Percentiles rank a stretch among this genome's conserved stretches.
Conservation (phyloP, 2,329 filamentous ascomycete genomes). For the Botrytis porri region DNA sequence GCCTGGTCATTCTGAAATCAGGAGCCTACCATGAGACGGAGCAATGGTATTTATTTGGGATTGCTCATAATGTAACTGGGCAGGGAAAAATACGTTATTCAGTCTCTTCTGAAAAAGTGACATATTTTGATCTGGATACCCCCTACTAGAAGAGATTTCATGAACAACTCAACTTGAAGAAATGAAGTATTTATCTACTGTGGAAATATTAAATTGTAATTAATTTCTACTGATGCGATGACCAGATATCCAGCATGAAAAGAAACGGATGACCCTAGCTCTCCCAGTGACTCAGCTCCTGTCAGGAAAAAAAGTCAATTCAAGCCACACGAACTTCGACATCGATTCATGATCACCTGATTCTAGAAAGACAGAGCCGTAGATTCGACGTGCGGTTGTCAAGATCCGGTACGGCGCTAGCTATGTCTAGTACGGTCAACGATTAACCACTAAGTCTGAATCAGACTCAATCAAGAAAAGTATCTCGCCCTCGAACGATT, state of each 20-base stretch:
- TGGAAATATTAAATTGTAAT: neutral
- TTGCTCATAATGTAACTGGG: neutral
- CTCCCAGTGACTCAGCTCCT: neutral
- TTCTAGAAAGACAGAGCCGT: neutral
- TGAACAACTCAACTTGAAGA: neutral
- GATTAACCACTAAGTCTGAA: neutral
- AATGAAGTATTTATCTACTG: accelerated
- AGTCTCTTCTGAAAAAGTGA: neutral
- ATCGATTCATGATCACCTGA: neutral
- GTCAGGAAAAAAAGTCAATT: neutral
- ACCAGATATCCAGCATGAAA: accelerated
- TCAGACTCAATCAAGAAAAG: neutral
- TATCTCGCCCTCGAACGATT: accelerated
- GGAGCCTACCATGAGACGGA: neutral
- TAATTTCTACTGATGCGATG: neutral
- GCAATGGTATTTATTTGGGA: neutral
- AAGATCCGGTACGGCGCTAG: neutral
- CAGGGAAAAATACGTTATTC: neutral
- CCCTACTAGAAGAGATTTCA: neutral
- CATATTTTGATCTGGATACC: neutral
- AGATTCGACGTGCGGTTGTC: neutral
- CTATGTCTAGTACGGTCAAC: neutral
- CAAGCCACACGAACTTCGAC: neutral
- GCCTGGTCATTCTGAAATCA: neutral
- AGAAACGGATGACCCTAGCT: neutral